Conservation (phyloP, 192 early-diverging fungal species). For the Coemansia sp. region DNA sequence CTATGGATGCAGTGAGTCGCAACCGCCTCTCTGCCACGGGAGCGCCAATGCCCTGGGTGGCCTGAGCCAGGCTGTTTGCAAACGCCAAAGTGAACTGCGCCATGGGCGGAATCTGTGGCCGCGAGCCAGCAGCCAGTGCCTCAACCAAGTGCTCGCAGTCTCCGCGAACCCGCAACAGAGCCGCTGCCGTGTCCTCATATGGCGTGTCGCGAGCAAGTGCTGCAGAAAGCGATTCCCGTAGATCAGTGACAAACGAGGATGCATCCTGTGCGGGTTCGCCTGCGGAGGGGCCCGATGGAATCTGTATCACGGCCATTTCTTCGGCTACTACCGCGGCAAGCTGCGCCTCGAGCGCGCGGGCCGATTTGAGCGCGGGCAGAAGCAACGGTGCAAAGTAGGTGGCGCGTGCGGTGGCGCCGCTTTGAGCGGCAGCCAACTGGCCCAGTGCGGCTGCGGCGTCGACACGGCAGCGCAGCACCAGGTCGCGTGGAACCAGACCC, state of each 20-base stretch:
- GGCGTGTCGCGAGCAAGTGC: slow-evolving; percentile 56
- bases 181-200: slow-evolving; percentile 61
- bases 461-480: slow-evolving; percentile 78
- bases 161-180: slow-evolving; percentile 59
- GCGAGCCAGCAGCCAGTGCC: slow-evolving; percentile 52
- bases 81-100: neutral
- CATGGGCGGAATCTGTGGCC: neutral
- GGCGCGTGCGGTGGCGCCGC: slow-evolving; percentile 50
- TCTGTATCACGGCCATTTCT: slow-evolving; percentile 68
- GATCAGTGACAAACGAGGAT: slow-evolving; percentile 50
- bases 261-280: slow-evolving; percentile 5
- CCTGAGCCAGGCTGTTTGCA: neutral
- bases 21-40: slow-evolving; percentile 53
- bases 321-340: slow-evolving; percentile 46
- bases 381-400: slow-evolving; percentile 54
- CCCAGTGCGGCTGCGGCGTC: slow-evolving; percentile 78
- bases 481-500: slow-evolving; percentile 69
- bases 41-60: neutral
- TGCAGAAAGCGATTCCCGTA: slow-evolving; percentile 56
- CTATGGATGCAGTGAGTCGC: slow-evolving; percentile 63
- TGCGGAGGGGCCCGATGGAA: neutral
- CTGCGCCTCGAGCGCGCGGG: slow-evolving; percentile 65
- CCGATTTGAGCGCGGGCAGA: slow-evolving; percentile 59
- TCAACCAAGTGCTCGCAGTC: slow-evolving; percentile 66
- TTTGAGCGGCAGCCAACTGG: slow-evolving; percentile 57